Conservation (phyloP, 1,284 basidiomycete genomes). For the Heimioporus retisporus region DNA sequence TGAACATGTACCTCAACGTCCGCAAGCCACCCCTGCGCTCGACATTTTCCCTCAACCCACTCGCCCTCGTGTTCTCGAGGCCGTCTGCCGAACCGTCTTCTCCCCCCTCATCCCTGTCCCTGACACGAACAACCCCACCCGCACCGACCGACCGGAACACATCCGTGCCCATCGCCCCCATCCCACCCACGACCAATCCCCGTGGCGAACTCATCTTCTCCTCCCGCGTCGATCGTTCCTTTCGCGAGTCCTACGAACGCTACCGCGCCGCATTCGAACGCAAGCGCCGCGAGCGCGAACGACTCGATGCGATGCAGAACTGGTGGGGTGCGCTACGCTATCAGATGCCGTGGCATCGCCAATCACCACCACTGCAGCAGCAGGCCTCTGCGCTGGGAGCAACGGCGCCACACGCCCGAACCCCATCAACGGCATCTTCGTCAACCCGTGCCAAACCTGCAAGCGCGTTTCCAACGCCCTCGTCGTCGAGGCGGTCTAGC, state of each 20-base stretch:
- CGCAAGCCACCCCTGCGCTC: slow-evolving; percentile 77
- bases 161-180: slow-evolving; percentile 73
- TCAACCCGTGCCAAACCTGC: slow-evolving; percentile 45
- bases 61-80: slow-evolving; percentile 73
- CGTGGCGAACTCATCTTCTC: slow-evolving; percentile 98
- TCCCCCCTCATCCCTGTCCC: slow-evolving; percentile 26
- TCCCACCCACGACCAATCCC: slow-evolving; percentile 91
- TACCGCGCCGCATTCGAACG: slow-evolving; percentile 95
- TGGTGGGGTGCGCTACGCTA: slow-evolving; percentile 54
- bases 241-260: slow-evolving; percentile 94
- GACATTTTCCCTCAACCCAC: slow-evolving; percentile 71
- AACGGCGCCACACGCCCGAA: slow-evolving; percentile 31
- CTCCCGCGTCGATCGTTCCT: slow-evolving; percentile 83
- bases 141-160: slow-evolving; percentile 42
- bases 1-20: slow-evolving; percentile 98
- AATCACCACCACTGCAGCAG: slow-evolving; percentile 2
- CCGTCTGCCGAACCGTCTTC: slow-evolving; percentile 36
- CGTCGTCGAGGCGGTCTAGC: slow-evolving; percentile 54
- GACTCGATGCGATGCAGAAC: slow-evolving; percentile 51
- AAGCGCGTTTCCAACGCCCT: slow-evolving; percentile 49
- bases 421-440: slow-evolving; percentile 33
- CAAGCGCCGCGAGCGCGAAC: slow-evolving; percentile 74
- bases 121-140: slow-evolving; percentile 37
- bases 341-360: slow-evolving; percentile 54
- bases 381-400: slow-evolving; percentile 5